Evolutionary conservation across 805 yeast genomes (phyloP).

Genomic region (Phaffomyces opuntiae): DNA sequence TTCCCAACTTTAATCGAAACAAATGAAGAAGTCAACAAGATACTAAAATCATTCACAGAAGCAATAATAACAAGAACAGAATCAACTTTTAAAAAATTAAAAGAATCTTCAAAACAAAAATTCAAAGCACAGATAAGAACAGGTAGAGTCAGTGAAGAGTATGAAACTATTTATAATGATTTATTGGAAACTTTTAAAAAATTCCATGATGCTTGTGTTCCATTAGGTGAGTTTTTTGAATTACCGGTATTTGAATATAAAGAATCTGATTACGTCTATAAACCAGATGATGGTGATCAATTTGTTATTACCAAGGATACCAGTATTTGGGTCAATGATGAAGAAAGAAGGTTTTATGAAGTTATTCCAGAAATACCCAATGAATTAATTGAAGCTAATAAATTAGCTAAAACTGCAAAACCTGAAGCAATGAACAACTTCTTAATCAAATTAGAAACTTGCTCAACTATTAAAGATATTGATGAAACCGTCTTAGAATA

Average conservation of each 20-base stretch:
- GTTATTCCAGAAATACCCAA: conserved; percentile 38
- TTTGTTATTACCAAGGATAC: conserved; percentile 24
- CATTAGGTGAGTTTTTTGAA: conserved; percentile 35
- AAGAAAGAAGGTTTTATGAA: conserved; percentile 59
- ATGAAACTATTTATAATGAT: conserved; percentile 29
- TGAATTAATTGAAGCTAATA: conserved; percentile 26
- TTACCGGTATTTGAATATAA: conserved; percentile 32
- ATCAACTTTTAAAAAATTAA: conserved; percentile 29
- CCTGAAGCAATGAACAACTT: conserved; percentile 36
- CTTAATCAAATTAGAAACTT: conserved; percentile 35
- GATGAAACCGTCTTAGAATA: conserved; percentile 42
- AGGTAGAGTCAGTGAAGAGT: conserved; percentile 45
- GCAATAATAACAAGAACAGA: conserved; percentile 33
- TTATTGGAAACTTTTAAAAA: conserved; percentile 33
- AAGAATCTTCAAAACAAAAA: conserved; percentile 32
- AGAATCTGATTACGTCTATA: conserved; percentile 19
- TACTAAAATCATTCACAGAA: conserved; percentile 37
- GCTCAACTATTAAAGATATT: conserved; percentile 39
- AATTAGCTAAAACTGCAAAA: conserved; percentile 16
- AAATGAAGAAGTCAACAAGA: conserved; percentile 20
- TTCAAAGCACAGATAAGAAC: conserved; percentile 56
- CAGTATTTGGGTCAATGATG: conserved; percentile 57
- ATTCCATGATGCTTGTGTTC: conserved; percentile 35
- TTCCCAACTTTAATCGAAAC: conserved; percentile 31
- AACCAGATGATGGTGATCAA: conserved; percentile 19